phyloP scores from a whole-genome alignment of 345 rosid genomes.

The Arabis hirsuta region DNA sequence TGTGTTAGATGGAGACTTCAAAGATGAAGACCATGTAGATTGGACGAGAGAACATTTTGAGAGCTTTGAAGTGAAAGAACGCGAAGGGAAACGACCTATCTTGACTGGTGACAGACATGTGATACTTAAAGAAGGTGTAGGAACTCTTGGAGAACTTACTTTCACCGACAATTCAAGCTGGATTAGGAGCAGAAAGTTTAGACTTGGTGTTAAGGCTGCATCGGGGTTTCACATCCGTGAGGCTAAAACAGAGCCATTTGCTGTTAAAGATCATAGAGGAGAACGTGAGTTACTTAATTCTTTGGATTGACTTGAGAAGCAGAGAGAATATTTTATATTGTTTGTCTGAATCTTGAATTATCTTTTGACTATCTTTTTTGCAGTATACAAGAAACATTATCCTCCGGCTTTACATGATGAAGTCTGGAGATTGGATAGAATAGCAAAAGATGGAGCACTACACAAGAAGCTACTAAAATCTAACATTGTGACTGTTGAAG shows the following conservation, averaged over 20 bases:
- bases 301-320: constrained; percentile 20
- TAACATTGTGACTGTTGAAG: constrained; percentile 69
- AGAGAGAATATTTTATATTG: constrained; percentile 1
- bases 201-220: constrained; percentile 77
- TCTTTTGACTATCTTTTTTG: constrained; percentile 35
- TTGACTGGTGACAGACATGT: constrained; percentile 83
- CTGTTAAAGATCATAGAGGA: constrained; percentile 97
- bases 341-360: constrained; percentile 18
- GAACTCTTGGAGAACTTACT: constrained; percentile 81
- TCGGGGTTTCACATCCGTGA: constrained; percentile 68
- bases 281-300: constrained; percentile 61
- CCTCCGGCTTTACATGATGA: constrained; percentile 90
- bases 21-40: constrained; percentile 64
- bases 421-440: constrained; percentile 93
- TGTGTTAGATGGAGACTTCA: constrained; percentile 90
- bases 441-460: constrained; percentile 90
- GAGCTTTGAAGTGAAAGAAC: constrained; percentile 75
- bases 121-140: constrained; percentile 79
- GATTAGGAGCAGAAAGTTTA: constrained; percentile 95
- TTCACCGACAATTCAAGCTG: constrained; percentile 97
- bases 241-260: constrained; percentile 88
- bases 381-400: constrained; percentile 93
- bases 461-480: constrained; percentile 72
- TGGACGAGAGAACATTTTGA: constrained; percentile 81
- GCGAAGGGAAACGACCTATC: constrained; percentile 87